Base-by-base conservation (phyloP, 306 rosid genomes). In the Rosa multiflora region DNA sequence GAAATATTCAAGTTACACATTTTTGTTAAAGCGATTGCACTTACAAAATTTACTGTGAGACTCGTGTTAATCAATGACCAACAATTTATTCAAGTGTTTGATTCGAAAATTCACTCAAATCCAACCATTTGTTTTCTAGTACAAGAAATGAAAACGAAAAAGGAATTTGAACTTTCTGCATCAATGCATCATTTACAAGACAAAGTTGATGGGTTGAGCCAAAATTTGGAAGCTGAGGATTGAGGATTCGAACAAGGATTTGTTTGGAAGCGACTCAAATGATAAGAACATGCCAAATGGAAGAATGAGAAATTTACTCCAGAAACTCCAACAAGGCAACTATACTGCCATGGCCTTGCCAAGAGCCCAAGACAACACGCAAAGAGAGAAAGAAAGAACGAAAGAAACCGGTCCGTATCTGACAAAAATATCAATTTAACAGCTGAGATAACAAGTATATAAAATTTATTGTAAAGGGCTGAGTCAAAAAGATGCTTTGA, bases 401-500 rank as follows among this genome's bases (percentile, higher is more conserved):
- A 32, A 32, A 23, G 42, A 14, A 69, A n/a, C 55, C 0, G 49
- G 39, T 47, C 75, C 75, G 26, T 47, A 13, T 26, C 59, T 2
- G 26, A 13, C 21, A 23, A 46, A 29, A 3, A 6, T 70, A 48
- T 9, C 59, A 26, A 29, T 46, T 18, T 13, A 14, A 9, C 32
- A 56, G 32, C 63, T 21, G 29, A 56, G 62, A 10, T 6, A 20
- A 58, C 32, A n/a, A 21, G 4, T 23, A 1, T n/a, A 43, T 17
- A 39, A 20, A 39, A 15, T 39, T 42, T 8, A 43, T 29, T 13
- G 26, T 61, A 64, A 64, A 64, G 44, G 70, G 21, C 82, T 15
- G 51, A 20, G 86, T 78, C 83, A 83, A 78, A 78, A 61, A 71
- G 72, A 73, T 67, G 0, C 18, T 74, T 78, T 78, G 86, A 83